Evolutionary conservation across 495 filamentous ascomycete genomes (phyloP).

Genomic region (Podospora pseudocomata): DNA sequence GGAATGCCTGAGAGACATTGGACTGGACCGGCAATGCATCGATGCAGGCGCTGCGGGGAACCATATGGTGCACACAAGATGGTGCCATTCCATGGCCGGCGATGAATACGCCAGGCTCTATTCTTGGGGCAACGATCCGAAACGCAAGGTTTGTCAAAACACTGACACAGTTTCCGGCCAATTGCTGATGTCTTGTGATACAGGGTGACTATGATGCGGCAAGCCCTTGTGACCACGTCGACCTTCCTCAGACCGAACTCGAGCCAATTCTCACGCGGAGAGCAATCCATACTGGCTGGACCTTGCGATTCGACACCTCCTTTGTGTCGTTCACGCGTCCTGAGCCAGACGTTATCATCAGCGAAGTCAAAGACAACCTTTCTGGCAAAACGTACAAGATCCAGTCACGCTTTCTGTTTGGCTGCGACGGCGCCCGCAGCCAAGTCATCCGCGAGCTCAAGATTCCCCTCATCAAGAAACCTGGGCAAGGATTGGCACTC

Average conservation of each 20-base stretch:
- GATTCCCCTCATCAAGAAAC: constrained; percentile 49
- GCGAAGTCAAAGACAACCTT: constrained; percentile 42
- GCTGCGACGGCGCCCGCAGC: constrained; percentile 54
- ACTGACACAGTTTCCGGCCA: not conserved
- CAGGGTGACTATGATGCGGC: constrained; percentile 53
- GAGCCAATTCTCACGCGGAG: constrained; percentile 50
- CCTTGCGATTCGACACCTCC: constrained; percentile 42
- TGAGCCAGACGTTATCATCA: constrained; percentile 32
- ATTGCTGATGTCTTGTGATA: not conserved
- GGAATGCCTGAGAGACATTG: constrained; percentile 55
- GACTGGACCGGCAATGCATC: constrained; percentile 41
- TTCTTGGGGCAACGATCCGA: constrained; percentile 52
- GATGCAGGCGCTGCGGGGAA: constrained; percentile 35
- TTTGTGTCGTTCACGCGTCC: constrained; percentile 34
- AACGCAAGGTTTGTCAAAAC: constrained; percentile 36
- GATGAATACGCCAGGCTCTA: constrained; percentile 52
- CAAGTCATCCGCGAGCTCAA: constrained; percentile 47
- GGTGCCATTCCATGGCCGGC: constrained; percentile 54
- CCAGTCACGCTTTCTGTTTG: constrained; percentile 54
- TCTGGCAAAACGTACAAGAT: constrained; percentile 43
- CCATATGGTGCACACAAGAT: constrained; percentile 50
- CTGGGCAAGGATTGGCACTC: constrained; percentile 52
- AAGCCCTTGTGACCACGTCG: constrained; percentile 46
- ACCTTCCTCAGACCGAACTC: constrained; percentile 50
- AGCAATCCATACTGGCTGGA: constrained; percentile 44